Percentiles rank a stretch among this genome's conserved stretches.
Conservation (phyloP, 805 yeast species). For the Saturnispora diversa region DNA sequence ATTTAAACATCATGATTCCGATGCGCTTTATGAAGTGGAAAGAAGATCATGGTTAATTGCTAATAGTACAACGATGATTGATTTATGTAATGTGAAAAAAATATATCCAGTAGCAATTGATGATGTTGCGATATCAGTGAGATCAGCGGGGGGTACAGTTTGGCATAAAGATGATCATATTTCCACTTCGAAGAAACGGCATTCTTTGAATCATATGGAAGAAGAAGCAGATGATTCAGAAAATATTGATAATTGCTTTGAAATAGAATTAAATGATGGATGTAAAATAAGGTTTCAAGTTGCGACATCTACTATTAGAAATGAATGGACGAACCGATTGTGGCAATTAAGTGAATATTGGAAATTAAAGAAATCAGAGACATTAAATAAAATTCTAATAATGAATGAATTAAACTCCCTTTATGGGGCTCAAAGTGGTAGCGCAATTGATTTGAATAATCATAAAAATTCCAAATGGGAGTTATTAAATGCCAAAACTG, state of each 20-base stretch:
- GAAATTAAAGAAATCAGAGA: constrained; percentile 40
- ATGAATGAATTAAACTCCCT: constrained; percentile 38
- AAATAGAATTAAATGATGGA: constrained; percentile 42
- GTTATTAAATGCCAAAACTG: constrained; percentile 43
- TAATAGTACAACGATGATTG: constrained; percentile 54
- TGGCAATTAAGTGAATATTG: constrained; percentile 46
- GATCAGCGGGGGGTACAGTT: constrained; percentile 25
- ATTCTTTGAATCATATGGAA: not conserved
- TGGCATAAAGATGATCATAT: constrained; percentile 21
- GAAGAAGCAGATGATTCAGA: constrained; percentile 8
- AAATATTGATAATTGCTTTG: constrained; percentile 41
- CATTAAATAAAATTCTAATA: constrained; percentile 30
- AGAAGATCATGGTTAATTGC: constrained; percentile 50
- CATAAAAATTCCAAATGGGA: constrained; percentile 39
- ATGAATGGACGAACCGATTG: constrained; percentile 60
- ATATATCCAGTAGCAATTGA: constrained; percentile 30
- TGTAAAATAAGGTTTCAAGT: constrained; percentile 47
- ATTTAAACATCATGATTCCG: constrained; percentile 42
- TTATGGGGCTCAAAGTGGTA: constrained; percentile 52
- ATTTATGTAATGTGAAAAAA: constrained; percentile 42
- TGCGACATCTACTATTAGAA: constrained; percentile 38
- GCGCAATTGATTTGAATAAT: constrained; percentile 29
- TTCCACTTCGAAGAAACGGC: not conserved
- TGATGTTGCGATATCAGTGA: constrained; percentile 23
- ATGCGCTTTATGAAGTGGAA: constrained; percentile 58